Percentiles rank a stretch among this genome's conserved stretches.
Conservation (phyloP, 176 grass and related monocot genomes). For the Oryza australiensis region DNA sequence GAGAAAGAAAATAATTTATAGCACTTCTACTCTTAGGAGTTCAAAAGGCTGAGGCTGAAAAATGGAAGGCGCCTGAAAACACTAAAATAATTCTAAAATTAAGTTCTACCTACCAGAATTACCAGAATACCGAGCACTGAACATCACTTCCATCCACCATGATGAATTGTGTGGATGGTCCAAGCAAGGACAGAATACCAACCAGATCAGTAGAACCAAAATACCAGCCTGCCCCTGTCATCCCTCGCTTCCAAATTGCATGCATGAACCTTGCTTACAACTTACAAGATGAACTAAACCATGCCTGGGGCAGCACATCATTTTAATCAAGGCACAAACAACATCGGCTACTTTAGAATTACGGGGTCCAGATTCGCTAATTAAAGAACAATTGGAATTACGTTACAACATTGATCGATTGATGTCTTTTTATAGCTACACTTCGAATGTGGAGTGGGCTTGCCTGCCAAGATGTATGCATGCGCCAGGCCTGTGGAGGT, state of each 20-base stretch:
- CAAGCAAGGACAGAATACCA: no score
- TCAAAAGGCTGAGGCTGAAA: no score
- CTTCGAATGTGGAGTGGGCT: slow-evolving; percentile 29
- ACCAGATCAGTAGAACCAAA: no score
- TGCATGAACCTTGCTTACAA: neutral
- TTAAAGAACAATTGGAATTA: slow-evolving; percentile 28
- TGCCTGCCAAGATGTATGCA: neutral
- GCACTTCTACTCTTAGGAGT: no score
- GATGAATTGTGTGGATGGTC: no score
- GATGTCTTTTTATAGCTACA: slow-evolving; percentile 49
- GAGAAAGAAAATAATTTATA: no score
- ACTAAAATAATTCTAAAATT: no score
- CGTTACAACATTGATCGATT: slow-evolving; percentile 36
- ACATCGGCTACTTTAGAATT: neutral
- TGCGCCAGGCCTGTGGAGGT: neutral
- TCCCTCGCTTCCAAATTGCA: neutral
- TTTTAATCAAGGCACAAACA: neutral
- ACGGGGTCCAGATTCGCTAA: slow-evolving; percentile 25
- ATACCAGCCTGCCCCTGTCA: no score
- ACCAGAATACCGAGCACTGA: no score
- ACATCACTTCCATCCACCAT: no score
- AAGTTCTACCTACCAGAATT: no score
- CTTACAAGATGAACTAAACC: neutral
- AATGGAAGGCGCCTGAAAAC: no score
- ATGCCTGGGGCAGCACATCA: neutral